Evolutionary conservation across 495 filamentous ascomycete species (phyloP), one percentile per base, ranked within the genome.

Genomic region (Aspergillus asperescens): DNA sequence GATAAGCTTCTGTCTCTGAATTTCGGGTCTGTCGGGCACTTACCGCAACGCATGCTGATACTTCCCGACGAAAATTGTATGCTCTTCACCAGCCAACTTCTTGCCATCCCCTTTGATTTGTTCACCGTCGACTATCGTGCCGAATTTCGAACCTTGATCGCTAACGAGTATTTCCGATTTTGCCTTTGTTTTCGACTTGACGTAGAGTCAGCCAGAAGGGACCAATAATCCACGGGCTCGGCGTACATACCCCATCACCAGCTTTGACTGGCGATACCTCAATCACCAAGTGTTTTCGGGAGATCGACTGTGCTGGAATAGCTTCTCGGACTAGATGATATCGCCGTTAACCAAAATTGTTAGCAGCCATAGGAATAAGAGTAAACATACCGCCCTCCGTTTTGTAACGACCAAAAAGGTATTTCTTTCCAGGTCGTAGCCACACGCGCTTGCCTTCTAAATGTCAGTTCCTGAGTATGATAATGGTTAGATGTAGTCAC

Each of bases 251-350:
- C 48, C 83, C 86, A 67, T 89, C 84, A 43, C 81, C 87, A 7
- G 82, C 69, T 27, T 74, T 67, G 5, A 93, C 85, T 0, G 68
- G 55, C 10, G 76, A 81, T 2, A 97, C 82, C 23, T 83, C 74
- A 48, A 98, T 82, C 24, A 83, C 82, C 59, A 96, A 73, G 66
- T 98, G 93, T 55, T 92, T 85, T 25, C 92, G 79, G n/a, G 93
- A 98, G 43, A 98, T 84, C 5, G 82, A 82, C 54, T 86, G 85
- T 50, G 90, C 74, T 6, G 76, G 45, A 68, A 88, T 77, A 47
- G 65, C 65, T 83, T 83, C 62, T 60, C 79, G 70, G 60, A 68
- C 83, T 83, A 57, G 65, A 69, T 3, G 22, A 0, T 6, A 40
- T 38, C 22, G 34, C n/a, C 9, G 19, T 59, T 32, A 52, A 42